A percentile compares a stretch with the other conserved stretches of the same genome.
phyloP scores from a whole-genome alignment of 352 stramenopile genomes.

The Globisporangium cylindrosporum region DNA sequence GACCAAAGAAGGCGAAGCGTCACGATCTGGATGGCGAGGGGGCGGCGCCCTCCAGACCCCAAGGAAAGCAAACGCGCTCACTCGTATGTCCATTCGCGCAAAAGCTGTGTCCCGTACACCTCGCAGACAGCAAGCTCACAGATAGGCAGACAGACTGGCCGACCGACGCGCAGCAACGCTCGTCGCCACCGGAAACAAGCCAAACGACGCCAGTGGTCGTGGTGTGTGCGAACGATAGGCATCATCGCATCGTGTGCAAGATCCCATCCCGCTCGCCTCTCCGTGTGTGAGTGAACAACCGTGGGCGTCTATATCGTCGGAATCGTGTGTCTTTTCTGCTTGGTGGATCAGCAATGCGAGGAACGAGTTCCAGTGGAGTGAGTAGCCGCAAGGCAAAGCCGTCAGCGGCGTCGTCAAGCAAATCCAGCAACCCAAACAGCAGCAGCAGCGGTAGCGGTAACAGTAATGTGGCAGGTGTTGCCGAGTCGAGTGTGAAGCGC shows the following conservation, averaged over 20 bases:
- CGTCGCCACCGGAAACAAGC: not conserved
- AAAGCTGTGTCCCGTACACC: not conserved
- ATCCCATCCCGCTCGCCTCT: not conserved
- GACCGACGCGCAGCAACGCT: not conserved
- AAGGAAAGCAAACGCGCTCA: not conserved
- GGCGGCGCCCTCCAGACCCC: no score
- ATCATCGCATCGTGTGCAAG: not conserved
- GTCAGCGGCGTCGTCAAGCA: conserved; percentile 7
- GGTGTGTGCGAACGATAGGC: not conserved
- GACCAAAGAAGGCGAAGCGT: not conserved
- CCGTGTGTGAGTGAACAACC: not conserved
- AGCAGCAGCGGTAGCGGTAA: not conserved
- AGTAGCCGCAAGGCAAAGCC: conserved; percentile 13
- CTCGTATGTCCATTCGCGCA: conserved; percentile 8
- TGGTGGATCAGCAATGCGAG: conserved; percentile 3
- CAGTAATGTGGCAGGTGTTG: not conserved
- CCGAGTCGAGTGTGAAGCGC: not conserved
- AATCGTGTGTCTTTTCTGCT: not conserved
- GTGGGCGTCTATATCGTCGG: conserved; percentile 8
- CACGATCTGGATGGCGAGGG: not conserved
- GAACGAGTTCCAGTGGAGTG: conserved; percentile 6
- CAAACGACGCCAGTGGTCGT: not conserved
- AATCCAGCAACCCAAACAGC: not conserved
- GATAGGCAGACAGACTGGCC: not conserved
- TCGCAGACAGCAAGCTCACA: not conserved